phyloP scores from a whole-genome alignment of 768 basidiomycete species.

The Boletus vermiculosoides region DNA sequence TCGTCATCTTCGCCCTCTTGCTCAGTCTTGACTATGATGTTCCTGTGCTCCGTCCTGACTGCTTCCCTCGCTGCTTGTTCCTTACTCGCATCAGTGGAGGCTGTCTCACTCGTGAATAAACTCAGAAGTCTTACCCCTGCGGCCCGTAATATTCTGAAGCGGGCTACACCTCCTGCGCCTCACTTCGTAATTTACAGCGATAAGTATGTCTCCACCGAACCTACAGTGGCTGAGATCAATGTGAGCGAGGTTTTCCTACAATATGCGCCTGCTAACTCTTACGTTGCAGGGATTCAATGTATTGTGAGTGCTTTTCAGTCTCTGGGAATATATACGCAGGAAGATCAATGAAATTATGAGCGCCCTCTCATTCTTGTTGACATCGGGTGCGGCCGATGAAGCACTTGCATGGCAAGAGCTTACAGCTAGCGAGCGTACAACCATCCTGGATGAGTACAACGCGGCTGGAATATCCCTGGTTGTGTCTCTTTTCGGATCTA shows the following conservation, averaged over 20 bases:
- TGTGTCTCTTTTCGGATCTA: conserved; percentile 54
- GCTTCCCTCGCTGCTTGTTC: neutral
- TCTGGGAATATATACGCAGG: neutral
- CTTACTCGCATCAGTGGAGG: neutral
- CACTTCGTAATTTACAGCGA: neutral
- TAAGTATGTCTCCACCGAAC: neutral
- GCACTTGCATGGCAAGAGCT: neutral
- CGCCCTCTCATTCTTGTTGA: neutral
- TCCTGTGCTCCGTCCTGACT: neutral
- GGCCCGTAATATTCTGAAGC: neutral
- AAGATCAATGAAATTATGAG: neutral
- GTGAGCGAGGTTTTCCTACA: neutral
- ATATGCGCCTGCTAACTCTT: neutral
- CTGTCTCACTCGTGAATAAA: neutral
- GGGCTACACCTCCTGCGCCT: neutral
- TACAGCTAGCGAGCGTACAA: neutral
- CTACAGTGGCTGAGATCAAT: neutral
- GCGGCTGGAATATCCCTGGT: conserved; percentile 56
- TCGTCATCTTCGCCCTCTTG: neutral
- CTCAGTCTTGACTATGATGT: neutral
- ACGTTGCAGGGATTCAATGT: neutral
- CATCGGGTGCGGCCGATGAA: neutral
- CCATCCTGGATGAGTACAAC: conserved; percentile 37
- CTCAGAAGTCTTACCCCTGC: neutral
- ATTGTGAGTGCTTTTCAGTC: neutral